Base-by-base conservation (phyloP, 495 filamentous ascomycete genomes). In the Cryomyces minteri region DNA sequence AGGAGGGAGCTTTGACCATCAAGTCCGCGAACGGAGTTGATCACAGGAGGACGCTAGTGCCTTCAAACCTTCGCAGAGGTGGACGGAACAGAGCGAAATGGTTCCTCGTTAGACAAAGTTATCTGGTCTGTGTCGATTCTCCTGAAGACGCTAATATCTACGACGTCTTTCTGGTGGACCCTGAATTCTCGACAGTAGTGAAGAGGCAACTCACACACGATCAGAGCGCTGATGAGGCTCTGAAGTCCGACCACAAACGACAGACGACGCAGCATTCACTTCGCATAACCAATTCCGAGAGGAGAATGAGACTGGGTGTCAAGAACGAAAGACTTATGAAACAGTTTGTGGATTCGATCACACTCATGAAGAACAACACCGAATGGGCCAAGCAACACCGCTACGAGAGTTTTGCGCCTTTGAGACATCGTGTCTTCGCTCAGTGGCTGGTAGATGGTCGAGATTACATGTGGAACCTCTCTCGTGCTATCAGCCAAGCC, bases 401-500 rank as follows among this genome's bases (percentile, higher is more conserved):
- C 9, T 96, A 95, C 56, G 79, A 77, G 46, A 94, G 87, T 55
- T 99, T 92, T 64, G 92, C 90, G 0, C 90, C 90, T 3, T 81
- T 96, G 6, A 73, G 90, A 43, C 77, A 74, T 28, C 75, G 77
- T 40, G 86, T 90, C 31, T 87, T 87, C 65, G 90, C 88, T 4
- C 87, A 94, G 56, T 96, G 88, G 90, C 69, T 99, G 5, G 90
- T 99, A 3, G 90, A 99, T 62, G 90, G 84, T 10, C 74, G 90
- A 42, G 90, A 99, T 56, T 88, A 96, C 62, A 96, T 96, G 88
- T 99, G 90, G 90, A 88, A 94, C 54, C 88, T 96, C 5, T 94
- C 86, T 5, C 76, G 90, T 43, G 90, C 90, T 2, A 95, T 99
- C 60, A 94, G 81, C 59, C 94, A 94, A 77, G 90, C 90, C 8